Evolutionary conservation across 23 red algal species (phyloP), one percentile per base, ranked within the genome.

Genomic region (Cyanidiococcus yangmingshanensis): DNA sequence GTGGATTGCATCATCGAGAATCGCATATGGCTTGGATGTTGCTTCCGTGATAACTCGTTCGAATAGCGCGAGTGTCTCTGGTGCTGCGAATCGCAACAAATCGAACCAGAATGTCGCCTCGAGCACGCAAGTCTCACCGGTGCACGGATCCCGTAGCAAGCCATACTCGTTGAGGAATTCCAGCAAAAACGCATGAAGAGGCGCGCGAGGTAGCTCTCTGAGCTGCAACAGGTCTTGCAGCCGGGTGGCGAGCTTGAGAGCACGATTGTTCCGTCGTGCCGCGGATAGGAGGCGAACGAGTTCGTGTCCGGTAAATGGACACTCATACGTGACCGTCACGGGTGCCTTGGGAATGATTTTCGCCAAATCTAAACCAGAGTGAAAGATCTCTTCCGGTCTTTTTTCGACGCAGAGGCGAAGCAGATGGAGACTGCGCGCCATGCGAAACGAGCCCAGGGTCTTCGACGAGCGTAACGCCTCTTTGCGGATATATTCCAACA

Each of bases 311-410:
- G 63, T 71, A 29, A 71, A 71, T 29, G 63, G 27, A 71, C 63
- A 71, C 3, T 2, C 63, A 29, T 32, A 71, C 15, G 63, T 32
- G 21, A 35, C 27, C 12, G 21, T 35, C 27, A 3, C 21, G 3
- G 63, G 63, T 35, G 32, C 63, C n/a, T 35, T 71, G 7, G 63
- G 63, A 3, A 71, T 71, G 63, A 35, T 35, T 30, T 71, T 71
- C 7, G 63, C 12, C 16, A 71, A 29, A 30, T 71, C 63, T 2
- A 71, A 29, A 71, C 63, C n/a, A 25, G 63, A 25, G 12, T 25
- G n/a, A 71, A 71, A 71, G 7, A 35, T 35, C 32, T 71, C 16
- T 30, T 25, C 63, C 3, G 63, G 63, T 3, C 32, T 2, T 7
- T 35, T 25, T 30, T 71, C 63, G 63, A 71, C 7, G 63, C 63